Percentiles rank a stretch among this genome's conserved stretches.
These are phyloP conservation scores for Mycosphaerella sp. DNA, from an alignment of 2,329 filamentous ascomycete species.

Conservation along the genomic window DNA sequence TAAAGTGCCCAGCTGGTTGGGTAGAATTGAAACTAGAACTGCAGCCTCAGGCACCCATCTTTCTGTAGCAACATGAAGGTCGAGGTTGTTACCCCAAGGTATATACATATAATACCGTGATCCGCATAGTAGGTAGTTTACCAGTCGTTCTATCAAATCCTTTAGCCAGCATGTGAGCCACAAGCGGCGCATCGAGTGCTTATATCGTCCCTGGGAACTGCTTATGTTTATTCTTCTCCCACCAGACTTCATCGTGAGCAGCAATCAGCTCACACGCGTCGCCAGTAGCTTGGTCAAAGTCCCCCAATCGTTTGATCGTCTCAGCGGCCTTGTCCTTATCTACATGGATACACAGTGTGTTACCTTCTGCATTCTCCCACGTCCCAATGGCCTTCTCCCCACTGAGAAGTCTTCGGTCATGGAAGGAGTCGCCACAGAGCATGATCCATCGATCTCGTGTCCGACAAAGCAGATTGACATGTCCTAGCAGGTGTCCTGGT, in stretches of 20 bases:
- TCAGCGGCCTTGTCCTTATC: conserved; percentile 42
- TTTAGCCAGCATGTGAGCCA: too few species aligned
- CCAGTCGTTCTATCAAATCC: too few species aligned
- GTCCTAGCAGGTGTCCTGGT: conserved; percentile 49
- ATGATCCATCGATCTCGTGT: conserved; percentile 42
- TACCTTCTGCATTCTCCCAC: conserved; percentile 44
- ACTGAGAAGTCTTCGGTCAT: conserved; percentile 47
- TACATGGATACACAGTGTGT: conserved; percentile 46
- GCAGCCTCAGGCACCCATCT: too few species aligned
- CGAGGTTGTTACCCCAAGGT: too few species aligned
- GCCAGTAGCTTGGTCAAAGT: conserved; percentile 30
- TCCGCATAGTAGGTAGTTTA: too few species aligned
- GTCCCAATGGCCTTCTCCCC: conserved; percentile 49
- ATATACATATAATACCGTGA: too few species aligned
- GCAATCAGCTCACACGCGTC: conserved; percentile 47
- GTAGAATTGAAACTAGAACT: too few species aligned
- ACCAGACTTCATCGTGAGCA: conserved; percentile 48
- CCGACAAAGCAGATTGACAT: conserved; percentile 47
- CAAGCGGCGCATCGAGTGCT: background rate
- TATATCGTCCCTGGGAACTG: conserved; percentile 29
- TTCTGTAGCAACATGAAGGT: too few species aligned
- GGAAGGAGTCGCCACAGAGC: conserved; percentile 50
- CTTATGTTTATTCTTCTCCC: conserved; percentile 28
- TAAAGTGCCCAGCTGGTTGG: too few species aligned
- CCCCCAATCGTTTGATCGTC: conserved; percentile 40